Evolutionary conservation across 2,329 filamentous ascomycete genomes (phyloP), one percentile per base, ranked within the genome.

Genomic region (Exophiala sideris): DNA sequence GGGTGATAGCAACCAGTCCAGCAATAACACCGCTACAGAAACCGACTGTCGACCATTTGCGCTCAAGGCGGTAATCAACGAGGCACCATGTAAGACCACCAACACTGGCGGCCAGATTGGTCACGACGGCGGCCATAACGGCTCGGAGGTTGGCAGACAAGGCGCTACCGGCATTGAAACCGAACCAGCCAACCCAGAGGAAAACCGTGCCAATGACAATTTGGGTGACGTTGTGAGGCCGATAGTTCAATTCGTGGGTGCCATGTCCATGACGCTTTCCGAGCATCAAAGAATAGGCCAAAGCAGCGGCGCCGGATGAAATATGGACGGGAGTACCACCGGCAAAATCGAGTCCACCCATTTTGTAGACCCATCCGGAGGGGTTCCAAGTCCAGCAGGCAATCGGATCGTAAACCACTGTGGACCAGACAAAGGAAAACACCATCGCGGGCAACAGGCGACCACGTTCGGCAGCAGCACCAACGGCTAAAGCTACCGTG

Each of bases 381-480:
- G 87, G 72, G 69, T 95, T 95, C 91, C 91, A 96, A 7, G 89
- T 95, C 91, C 91, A 96, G 79, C 90, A 95, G 42, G 91, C 91
- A 67, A 96, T 91, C 1, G 90, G 88, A 65, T 96, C 90, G 72
- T 96, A 96, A 68, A 96, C 87, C 55, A 95, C 68, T 4, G 91
- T 96, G 1, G 87, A 81, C 91, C 91, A 96, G 69, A 95, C 76
- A 67, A 96, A 92, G 86, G 95, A 94, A 79, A 95, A 95, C 66
- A 95, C 79, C 62, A 95, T 83, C 69, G 87, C 91, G 10, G 91
- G 90, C 5, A 94, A 82, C 85, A 95, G 91, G 57, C 90, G 84
- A 57, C 91, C 91, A 62, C 91, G 82, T 70, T 96, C 91, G 48
- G 90, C 89, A 32, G 91, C 88, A 45, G 90, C 90, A 57, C 90